Conservation (phyloP, 2,329 filamentous ascomycete genomes). For the Gnomoniopsis sp. region DNA sequence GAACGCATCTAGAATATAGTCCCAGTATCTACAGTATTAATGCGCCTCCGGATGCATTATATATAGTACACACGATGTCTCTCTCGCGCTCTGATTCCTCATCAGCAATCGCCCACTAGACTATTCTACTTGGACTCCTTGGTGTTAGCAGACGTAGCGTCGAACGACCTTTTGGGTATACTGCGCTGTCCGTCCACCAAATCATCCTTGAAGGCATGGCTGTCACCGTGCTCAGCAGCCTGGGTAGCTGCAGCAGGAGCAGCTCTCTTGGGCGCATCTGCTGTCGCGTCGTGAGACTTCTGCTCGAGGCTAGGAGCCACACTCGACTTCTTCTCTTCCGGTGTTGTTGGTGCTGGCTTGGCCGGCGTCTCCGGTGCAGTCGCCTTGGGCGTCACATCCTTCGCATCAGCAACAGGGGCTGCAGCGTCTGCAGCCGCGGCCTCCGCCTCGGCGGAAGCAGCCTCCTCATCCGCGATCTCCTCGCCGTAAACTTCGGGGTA, state of each 20-base stretch:
- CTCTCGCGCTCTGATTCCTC: conserved; percentile 1
- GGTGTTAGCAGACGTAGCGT: conserved; percentile 32
- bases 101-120: background rate
- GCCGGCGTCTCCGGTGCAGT: background rate
- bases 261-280: conserved; percentile 1
- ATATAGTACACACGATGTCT: conserved; percentile 19
- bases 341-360: background rate
- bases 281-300: background rate
- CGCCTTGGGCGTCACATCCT: conserved; percentile 11
- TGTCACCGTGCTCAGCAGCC: background rate
- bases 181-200: conserved; percentile 9
- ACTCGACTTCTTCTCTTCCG: background rate
- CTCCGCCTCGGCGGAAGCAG: conserved; percentile 28
- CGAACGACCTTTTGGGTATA: conserved; percentile 25
- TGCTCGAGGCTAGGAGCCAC: background rate
- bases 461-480: conserved; percentile 76
- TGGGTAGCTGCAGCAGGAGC: background rate
- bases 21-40: background rate
- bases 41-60: conserved; percentile 21
- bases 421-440: conserved; percentile 4
- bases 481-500: conserved; percentile 92
- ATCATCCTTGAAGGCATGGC: conserved; percentile 1
- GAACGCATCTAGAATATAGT: background rate
- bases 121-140: conserved; percentile 6
- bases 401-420: background rate